Evolutionary conservation across 768 basidiomycete genomes (phyloP).

Genomic region (Lactarius quietus): DNA sequence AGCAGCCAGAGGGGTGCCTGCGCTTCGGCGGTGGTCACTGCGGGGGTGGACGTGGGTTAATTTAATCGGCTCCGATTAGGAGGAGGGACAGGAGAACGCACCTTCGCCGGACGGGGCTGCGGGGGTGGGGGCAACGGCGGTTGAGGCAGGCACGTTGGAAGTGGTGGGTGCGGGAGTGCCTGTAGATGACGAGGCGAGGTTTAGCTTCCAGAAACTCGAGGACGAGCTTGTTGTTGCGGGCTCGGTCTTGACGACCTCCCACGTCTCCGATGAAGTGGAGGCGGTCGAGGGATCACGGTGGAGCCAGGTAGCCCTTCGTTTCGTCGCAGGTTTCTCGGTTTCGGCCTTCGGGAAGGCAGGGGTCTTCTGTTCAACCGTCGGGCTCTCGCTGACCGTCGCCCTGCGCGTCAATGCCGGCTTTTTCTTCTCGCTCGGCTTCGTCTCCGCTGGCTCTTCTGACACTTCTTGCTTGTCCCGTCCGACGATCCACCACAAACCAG

Average conservation of each 20-base stretch:
- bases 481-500: slow-evolving; percentile 51
- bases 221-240: background rate
- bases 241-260: slow-evolving; percentile 18
- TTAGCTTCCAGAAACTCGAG: slow-evolving; percentile 21
- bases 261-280: slow-evolving; percentile 16
- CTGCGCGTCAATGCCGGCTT: slow-evolving; percentile 18
- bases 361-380: slow-evolving; percentile 10
- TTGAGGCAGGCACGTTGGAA: background rate
- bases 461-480: slow-evolving; percentile 29
- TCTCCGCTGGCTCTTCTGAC: slow-evolving; percentile 8
- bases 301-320: slow-evolving; percentile 22
- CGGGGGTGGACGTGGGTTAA: background rate
- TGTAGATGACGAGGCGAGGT: slow-evolving; percentile 7
- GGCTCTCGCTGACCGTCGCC: slow-evolving; percentile 12
- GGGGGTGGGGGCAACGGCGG: slow-evolving; percentile 3
- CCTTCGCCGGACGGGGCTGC: slow-evolving; percentile 24
- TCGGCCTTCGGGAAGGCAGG: slow-evolving; percentile 8
- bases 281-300: slow-evolving; percentile 14
- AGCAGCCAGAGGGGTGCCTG: slow-evolving; percentile 74
- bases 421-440: slow-evolving; percentile 15
- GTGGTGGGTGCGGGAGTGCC: slow-evolving; percentile 7
- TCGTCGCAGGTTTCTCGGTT: slow-evolving; percentile 6
- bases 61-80: background rate
- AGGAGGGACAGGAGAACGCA: background rate
- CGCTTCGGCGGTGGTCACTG: slow-evolving; percentile 43